These are phyloP conservation scores for Gynochthodes officinalis DNA, from an alignment of 257 asterid genomes.

Conservation along the genomic window DNA sequence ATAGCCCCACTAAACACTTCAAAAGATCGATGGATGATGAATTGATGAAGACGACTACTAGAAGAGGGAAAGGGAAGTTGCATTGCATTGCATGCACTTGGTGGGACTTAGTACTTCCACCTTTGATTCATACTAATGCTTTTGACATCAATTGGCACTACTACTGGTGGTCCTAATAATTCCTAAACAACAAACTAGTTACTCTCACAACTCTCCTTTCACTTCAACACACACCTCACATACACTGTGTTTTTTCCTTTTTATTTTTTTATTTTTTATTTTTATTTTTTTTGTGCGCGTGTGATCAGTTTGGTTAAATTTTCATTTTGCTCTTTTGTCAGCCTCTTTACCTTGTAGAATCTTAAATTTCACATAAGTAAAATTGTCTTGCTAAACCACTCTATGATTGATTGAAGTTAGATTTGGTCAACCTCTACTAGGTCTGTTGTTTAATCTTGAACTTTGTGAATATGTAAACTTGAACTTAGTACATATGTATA, in stretches of 20 bases:
- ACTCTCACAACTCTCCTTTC: not conserved
- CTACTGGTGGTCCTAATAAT: conserved; percentile 24
- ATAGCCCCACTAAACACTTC: conserved; percentile 9
- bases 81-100: conserved; percentile 17
- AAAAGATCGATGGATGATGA: not conserved
- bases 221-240: not conserved
- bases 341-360: too few species aligned
- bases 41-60: conserved; percentile 5
- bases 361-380: too few species aligned
- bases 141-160: conserved; percentile 21
- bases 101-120: conserved; percentile 32
- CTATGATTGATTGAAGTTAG: too few species aligned
- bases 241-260: not conserved
- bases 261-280: too few species aligned
- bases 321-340: not conserved
- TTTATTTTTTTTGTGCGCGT: too few species aligned
- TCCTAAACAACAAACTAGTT: not conserved
- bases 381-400: too few species aligned
- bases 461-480: too few species aligned
- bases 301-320: not conserved
- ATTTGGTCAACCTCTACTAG: too few species aligned
- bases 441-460: too few species aligned
- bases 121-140: conserved; percentile 18
- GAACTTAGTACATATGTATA: too few species aligned
- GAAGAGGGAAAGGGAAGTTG: not conserved